Evolutionary conservation across 345 rosid species (phyloP).

Genomic region (Passiflora organensis): DNA sequence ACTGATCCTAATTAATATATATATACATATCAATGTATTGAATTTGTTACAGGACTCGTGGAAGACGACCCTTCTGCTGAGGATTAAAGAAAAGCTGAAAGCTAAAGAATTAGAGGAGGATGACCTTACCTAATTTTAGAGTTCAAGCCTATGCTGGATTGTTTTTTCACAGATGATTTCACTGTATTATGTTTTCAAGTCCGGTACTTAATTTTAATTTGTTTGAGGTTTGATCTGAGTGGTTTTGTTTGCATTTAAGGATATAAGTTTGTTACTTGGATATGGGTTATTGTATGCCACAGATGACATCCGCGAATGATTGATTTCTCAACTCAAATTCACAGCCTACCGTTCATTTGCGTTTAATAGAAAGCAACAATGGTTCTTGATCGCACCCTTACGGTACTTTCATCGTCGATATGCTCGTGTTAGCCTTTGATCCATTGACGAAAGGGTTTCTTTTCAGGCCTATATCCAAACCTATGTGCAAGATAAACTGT

Average conservation of each 20-base stretch:
- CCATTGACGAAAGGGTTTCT: too few species aligned
- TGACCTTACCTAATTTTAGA: constrained; percentile 70
- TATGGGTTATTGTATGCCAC: neutral
- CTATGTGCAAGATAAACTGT: too few species aligned
- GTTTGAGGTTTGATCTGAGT: constrained; percentile 16
- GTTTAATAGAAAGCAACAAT: too few species aligned
- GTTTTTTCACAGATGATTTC: constrained; percentile 22
- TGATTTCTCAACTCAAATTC: constrained; percentile 10
- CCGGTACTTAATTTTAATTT: neutral
- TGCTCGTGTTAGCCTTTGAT: too few species aligned
- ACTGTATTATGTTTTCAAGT: constrained; percentile 14
- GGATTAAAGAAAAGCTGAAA: constrained; percentile 97
- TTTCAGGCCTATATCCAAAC: too few species aligned
- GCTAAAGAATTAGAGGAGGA: constrained; percentile 94
- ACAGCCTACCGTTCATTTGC: too few species aligned
- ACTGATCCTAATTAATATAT: neutral
- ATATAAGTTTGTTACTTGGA: constrained; percentile 13
- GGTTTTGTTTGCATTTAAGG: constrained; percentile 11
- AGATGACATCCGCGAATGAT: too few species aligned
- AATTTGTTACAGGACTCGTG: constrained; percentile 61
- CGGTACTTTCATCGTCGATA: too few species aligned
- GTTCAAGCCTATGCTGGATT: constrained; percentile 5
- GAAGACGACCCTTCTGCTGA: constrained; percentile 90
- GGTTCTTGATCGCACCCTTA: too few species aligned
- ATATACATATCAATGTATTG: neutral